A percentile compares a stretch with the other conserved stretches of the same genome.
phyloP scores from a whole-genome alignment of 495 filamentous ascomycete genomes.

The Penicillium flavigenum region DNA sequence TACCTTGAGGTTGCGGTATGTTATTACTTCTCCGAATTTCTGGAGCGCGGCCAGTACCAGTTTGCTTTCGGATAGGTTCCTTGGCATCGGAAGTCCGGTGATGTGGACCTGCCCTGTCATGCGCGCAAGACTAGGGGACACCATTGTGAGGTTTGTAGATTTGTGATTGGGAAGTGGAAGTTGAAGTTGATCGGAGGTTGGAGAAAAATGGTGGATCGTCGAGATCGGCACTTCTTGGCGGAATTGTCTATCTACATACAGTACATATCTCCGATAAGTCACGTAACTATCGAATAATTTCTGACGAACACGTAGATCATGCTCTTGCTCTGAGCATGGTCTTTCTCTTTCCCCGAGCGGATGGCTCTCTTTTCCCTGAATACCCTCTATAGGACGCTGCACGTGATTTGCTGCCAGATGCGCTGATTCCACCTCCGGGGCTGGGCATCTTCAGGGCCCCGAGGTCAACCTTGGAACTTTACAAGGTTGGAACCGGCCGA shows the following conservation, averaged over 20 bases:
- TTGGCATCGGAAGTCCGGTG: conserved; percentile 60
- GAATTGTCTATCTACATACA: background rate
- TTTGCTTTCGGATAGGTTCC: conserved; percentile 66
- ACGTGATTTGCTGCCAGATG: too few species aligned
- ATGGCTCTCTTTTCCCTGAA: too few species aligned
- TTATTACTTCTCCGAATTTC: conserved; percentile 71
- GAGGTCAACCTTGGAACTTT: too few species aligned
- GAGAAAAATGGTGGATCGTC: conserved; percentile 17
- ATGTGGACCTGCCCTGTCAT: conserved; percentile 55
- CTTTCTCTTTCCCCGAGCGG: too few species aligned
- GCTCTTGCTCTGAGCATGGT: too few species aligned
- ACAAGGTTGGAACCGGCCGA: too few species aligned
- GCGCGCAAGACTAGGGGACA: conserved; percentile 12
- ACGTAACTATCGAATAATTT: too few species aligned
- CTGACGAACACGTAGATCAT: too few species aligned
- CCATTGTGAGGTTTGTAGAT: conserved; percentile 10
- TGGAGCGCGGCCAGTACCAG: conserved; percentile 69
- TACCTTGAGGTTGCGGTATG: conserved; percentile 72
- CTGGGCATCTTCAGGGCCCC: too few species aligned
- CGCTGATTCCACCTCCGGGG: too few species aligned
- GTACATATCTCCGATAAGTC: too few species aligned
- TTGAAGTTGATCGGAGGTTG: conserved; percentile 5
- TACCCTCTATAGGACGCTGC: too few species aligned
- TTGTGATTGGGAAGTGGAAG: conserved; percentile 2
- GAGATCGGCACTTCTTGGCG: conserved; percentile 18